Conservation (phyloP, 768 basidiomycete species). For the Phaeotremella skinneri region DNA sequence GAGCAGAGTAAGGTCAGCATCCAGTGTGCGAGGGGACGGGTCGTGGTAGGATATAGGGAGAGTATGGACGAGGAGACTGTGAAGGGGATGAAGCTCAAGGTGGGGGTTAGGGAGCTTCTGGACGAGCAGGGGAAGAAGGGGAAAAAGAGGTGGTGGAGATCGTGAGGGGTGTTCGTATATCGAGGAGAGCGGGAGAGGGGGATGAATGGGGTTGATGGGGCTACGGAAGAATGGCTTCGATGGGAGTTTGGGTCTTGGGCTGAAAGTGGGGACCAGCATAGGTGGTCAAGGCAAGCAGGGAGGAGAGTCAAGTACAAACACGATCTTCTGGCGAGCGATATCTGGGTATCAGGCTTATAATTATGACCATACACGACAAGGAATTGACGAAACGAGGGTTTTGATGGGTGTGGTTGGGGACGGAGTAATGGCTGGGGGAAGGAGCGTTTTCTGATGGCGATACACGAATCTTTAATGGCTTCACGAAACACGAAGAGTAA, state of each 20-base stretch:
- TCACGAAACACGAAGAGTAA: no score
- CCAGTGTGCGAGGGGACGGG: constrained; percentile 25
- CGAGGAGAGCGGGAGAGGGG: background rate
- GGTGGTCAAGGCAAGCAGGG: no score
- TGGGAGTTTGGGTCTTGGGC: background rate
- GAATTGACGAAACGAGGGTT: no score
- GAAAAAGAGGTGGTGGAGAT: constrained; percentile 36
- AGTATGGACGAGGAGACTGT: constrained; percentile 32
- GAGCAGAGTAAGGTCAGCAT: constrained; percentile 36
- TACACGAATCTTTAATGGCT: no score
- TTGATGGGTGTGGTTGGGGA: no score
- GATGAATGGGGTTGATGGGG: background rate
- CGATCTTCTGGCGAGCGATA: no score
- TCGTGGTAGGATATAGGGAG: constrained; percentile 39
- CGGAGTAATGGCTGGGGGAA: no score
- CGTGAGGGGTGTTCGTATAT: background rate
- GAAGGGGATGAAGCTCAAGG: constrained; percentile 30
- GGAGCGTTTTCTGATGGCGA: no score
- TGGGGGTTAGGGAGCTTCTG: constrained; percentile 23
- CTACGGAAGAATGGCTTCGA: background rate
- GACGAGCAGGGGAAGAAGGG: constrained; percentile 23
- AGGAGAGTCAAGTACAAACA: no score
- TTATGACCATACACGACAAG: no score
- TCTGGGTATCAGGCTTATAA: no score
- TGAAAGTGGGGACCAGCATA: no score